A percentile compares a stretch with the other conserved stretches of the same genome.
Evolutionary conservation across 352 stramenopile genomes (phyloP).

Genomic region (Pythium pyrilobum): DNA sequence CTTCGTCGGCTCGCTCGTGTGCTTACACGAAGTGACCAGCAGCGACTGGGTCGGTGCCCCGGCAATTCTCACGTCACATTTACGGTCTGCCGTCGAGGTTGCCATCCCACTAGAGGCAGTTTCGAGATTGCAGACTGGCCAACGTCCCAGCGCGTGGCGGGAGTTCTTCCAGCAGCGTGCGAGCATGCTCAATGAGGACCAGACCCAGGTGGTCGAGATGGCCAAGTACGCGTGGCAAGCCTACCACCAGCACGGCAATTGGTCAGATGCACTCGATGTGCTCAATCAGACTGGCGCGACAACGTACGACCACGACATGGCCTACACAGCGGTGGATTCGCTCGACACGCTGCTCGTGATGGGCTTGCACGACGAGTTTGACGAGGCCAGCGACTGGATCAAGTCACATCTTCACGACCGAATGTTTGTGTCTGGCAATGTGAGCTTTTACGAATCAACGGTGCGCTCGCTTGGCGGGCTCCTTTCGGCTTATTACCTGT

Average conservation of each 20-base stretch:
- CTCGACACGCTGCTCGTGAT: slow-evolving; percentile 69
- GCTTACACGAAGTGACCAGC: slow-evolving; percentile 2
- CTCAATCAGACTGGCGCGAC: slow-evolving; percentile 14
- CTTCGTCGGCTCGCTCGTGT: slow-evolving; percentile 6
- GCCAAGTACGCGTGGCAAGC: slow-evolving; percentile 47
- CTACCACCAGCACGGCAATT: slow-evolving; percentile 36
- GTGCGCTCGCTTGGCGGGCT: slow-evolving; percentile 54
- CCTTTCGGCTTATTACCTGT: slow-evolving; percentile 49
- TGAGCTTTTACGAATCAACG: slow-evolving; percentile 64
- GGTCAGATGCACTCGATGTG: slow-evolving; percentile 37
- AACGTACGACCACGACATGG: slow-evolving; percentile 54
- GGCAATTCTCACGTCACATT: background rate
- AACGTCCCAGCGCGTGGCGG: slow-evolving; percentile 7
- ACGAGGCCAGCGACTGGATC: slow-evolving; percentile 49
- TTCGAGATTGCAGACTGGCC: no score
- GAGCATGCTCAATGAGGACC: slow-evolving; percentile 31
- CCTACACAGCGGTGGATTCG: slow-evolving; percentile 53
- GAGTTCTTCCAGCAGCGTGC: slow-evolving; percentile 13
- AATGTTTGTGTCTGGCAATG: slow-evolving; percentile 28
- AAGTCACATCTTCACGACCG: slow-evolving; percentile 30
- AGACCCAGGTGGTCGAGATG: slow-evolving; percentile 44
- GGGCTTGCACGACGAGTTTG: slow-evolving; percentile 54
- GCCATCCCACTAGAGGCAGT: no score
- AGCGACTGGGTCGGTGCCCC: slow-evolving; percentile 3
- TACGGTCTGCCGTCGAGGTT: background rate